Base-by-base conservation (phyloP, 2,329 filamentous ascomycete genomes). In the Pseudogymnoascus sp. region DNA sequence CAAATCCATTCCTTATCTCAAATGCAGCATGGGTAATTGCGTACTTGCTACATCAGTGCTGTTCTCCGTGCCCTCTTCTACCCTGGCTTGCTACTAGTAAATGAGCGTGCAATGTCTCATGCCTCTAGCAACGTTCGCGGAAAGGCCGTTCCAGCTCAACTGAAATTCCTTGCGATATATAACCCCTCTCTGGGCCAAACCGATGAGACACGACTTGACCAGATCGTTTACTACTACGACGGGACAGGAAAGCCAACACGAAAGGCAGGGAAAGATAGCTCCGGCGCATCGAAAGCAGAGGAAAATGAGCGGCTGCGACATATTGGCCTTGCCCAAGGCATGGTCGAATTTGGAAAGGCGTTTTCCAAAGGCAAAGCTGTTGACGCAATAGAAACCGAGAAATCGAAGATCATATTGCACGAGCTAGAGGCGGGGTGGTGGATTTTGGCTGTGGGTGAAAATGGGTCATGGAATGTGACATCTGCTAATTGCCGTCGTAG, bases 351-450 rank as follows among this genome's bases (percentile, higher is more conserved):
- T 77, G 89, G 90, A 69, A 88, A 87, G 72, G 92, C 87, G 69
- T 99, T 99, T 75, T 89, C 92, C 1, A 82, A 85, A 64, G 90
- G 87, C 63, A 81, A 87, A 67, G 74, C 89, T 1, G 84, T 97
- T 39, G 90, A 96, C 69, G 86, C 86, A 8, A 87, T 99, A 64
- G 94, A 99, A 71, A 97, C 94, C 1, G 90, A 96, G 69, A 94
- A 90, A 77, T 86, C 88, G 59, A 84, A 92, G 33, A 87, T 97
- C 35, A 81, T 97, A 35, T 77, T 97, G 48, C 86, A 91, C 69
- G 92, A 99, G 77, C 76, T 99, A 66, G 93, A 99, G 74, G 79
- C 83, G 13, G 89, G 89, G 31, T 99, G 94, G 94, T 99, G 95
- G 95, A 87, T 97, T 65, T 78, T 97, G 64, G 92, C 91, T 65